Base-by-base conservation (phyloP, 148 eudicot genomes). In the Rhododendron griersonianum region DNA sequence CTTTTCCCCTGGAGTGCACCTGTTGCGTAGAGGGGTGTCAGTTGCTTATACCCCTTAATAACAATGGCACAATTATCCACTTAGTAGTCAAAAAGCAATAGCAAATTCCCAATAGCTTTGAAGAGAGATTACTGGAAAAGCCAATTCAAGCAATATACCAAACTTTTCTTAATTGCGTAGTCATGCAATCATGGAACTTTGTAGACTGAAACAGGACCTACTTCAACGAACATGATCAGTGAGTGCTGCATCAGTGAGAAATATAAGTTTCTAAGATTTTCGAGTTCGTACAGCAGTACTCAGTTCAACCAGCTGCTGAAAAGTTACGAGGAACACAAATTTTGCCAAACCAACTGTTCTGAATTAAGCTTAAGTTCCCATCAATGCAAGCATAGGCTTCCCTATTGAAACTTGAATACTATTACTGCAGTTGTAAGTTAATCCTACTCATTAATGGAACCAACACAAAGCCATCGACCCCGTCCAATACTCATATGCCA, bases 1-100 rank as follows among this genome's bases (percentile, higher is more conserved):
- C 95, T 89, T 98, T 98, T 51, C 99, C 99, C 83, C 99, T 91
- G 45, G 99, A 95, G 88, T 98, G 99, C 87, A 98, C 99, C 99
- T 96, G 85, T 59, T 5, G 11, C 53, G 6, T 28, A 51, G 19
- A 48, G 8, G 18, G 37, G 19, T 13, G 47, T 55, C 21, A 21
- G 21, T 51, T 7, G n/a, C 41, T 16, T 25, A 80, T 8, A 14
- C 18, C 3, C 21, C 11, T 28, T 51, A 80, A 80, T 53, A 28
- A 80, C 35, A 16, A 50, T 19, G 11, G 41, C 41, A 50, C 4
- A 53, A 80, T 53, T 28, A 16, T 33, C 65, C n/a, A 78, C 76
- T 71, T 33, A 1, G 11, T 47, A 48, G 57, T 77, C 11, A 25
- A 78, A 25, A n/a, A 47, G 19, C 55, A 47, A 15, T n/a, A 80